Base-by-base conservation (phyloP, 2,329 filamentous ascomycete species). In the Penicillium sp. region DNA sequence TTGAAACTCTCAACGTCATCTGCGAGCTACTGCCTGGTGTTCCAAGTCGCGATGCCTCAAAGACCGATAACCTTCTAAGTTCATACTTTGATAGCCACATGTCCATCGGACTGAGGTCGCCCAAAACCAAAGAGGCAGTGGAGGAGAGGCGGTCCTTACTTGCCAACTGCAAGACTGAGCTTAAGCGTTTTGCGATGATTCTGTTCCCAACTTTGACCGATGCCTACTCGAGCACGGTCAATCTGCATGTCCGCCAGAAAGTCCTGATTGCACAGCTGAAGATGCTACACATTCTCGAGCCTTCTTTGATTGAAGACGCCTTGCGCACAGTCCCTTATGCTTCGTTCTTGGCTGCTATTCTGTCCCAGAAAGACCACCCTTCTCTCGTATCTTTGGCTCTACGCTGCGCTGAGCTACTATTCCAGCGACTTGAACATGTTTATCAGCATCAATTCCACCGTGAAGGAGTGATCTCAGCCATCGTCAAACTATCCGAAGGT, bases 361-460 rank as follows among this genome's bases (percentile, higher is more conserved):
- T 99, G 18, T 96, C 93, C 0, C 94, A 99, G 67, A 89, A 96
- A 71, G 95, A 99, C 66, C 92, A 99, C 64, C 84, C 90, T 1
- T 88, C 88, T 2, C 79, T 99, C 5, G 92, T 97, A 10, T 89
- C 92, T 60, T 89, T 88, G 62, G 93, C 91, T 18, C 79, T 99
- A 16, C 90, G 96, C 69, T 93, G 92, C 37, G 90, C 93, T 0
- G 92, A 97, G 72, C 80, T 99, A 6, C 82, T 99, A 1, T 82
- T 97, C 57, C 88, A 87, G 66, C 87, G 95, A 18, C 79, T 99
- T 6, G 90, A 92, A 60, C 82, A 87, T 22, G 89, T 97, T 31
- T 99, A 99, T 70, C 87, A 90, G 26, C 96, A 97, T 67, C 95
- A 99, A 66, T 93, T 99, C 65, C 96, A 99, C 69, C 89, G 94